Evolutionary conservation across 2,329 filamentous ascomycete species (phyloP).

Genomic region (Catunica adiposa): DNA sequence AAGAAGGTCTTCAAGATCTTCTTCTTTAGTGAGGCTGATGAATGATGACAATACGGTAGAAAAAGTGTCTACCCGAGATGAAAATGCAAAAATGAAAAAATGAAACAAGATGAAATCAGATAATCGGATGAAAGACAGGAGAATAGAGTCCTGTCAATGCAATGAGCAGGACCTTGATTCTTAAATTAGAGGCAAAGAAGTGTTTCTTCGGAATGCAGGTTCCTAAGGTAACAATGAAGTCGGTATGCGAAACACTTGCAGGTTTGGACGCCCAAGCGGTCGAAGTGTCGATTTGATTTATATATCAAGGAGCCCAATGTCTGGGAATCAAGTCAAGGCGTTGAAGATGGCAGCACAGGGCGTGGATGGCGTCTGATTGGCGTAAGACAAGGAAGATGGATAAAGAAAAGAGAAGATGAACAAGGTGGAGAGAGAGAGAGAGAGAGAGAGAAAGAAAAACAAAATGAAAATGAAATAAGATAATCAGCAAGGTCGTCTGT

Average conservation of each 20-base stretch:
- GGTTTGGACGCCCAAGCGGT: slow-evolving; percentile 2
- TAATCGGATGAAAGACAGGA: neutral
- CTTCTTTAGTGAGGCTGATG: neutral
- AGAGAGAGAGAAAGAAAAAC: no score
- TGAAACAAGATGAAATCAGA: neutral
- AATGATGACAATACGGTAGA: neutral
- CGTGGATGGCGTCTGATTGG: neutral
- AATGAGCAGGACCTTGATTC: neutral
- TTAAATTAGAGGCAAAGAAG: neutral
- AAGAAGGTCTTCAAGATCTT: no score
- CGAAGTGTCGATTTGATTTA: neutral
- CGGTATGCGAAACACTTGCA: slow-evolving; percentile 7
- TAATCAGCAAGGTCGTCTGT: no score
- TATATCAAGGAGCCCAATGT: neutral
- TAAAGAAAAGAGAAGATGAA: no score
- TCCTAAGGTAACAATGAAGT: neutral
- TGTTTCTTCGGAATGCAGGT: neutral
- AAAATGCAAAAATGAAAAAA: neutral
- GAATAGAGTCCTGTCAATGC: neutral
- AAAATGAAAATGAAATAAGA: no score
- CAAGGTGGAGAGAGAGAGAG: no score
- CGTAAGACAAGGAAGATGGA: no score
- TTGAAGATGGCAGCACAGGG: neutral
- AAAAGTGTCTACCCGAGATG: neutral
- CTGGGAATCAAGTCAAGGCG: neutral